These are phyloP conservation scores for Malus sylvestris DNA, from an alignment of 306 rosid genomes.

Conservation along the genomic window DNA sequence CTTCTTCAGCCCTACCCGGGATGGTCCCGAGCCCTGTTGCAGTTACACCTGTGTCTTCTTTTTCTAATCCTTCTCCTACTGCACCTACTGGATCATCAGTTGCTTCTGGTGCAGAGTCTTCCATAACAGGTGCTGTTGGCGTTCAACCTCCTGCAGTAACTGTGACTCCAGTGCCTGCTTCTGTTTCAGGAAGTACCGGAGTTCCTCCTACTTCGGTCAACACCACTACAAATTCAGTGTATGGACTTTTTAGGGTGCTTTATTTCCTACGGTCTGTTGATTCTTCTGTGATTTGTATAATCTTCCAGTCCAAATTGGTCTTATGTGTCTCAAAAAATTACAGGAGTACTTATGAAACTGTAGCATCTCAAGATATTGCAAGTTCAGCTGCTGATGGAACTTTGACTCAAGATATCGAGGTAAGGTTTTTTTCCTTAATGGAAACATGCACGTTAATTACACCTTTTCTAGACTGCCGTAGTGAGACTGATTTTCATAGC, in stretches of 20 bases:
- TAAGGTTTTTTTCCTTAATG: slow-evolving; percentile 17
- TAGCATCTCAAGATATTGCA: slow-evolving; percentile 52
- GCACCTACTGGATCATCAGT: slow-evolving; percentile 43
- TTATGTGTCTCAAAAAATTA: slow-evolving; percentile 15
- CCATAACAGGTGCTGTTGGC: slow-evolving; percentile 33
- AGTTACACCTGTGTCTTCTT: slow-evolving; percentile 57
- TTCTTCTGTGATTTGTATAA: neutral
- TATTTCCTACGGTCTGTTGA: slow-evolving; percentile 5
- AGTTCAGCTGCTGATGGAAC: slow-evolving; percentile 38
- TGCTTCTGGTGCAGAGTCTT: slow-evolving; percentile 34
- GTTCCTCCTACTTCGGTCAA: slow-evolving; percentile 38
- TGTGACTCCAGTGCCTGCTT: slow-evolving; percentile 30
- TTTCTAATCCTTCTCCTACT: slow-evolving; percentile 46
- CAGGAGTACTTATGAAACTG: slow-evolving; percentile 43
- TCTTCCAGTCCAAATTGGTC: slow-evolving; percentile 21
- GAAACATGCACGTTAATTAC: neutral
- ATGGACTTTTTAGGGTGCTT: slow-evolving; percentile 22
- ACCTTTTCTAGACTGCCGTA: neutral
- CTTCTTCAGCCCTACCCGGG: slow-evolving; percentile 44
- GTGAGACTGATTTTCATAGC: neutral
- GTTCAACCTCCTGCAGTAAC: slow-evolving; percentile 41
- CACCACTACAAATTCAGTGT: slow-evolving; percentile 47
- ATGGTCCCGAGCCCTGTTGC: slow-evolving; percentile 66
- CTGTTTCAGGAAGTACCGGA: slow-evolving; percentile 49
- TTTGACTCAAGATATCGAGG: slow-evolving; percentile 72